phyloP scores from a whole-genome alignment of 257 asterid genomes.

The Marsdenia floribunda region DNA sequence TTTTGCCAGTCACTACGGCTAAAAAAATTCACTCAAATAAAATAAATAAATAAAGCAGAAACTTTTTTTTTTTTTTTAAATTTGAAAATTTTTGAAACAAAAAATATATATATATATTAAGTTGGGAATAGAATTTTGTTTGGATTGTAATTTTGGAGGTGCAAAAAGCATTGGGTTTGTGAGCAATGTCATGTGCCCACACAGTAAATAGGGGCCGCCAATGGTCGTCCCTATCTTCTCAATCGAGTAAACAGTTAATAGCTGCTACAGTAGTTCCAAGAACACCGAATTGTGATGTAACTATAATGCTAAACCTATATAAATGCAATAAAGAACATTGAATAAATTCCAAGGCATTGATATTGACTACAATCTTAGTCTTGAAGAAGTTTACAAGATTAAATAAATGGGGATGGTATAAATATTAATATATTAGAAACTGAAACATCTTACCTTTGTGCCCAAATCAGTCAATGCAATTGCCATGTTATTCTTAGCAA shows the following conservation, averaged over 20 bases:
- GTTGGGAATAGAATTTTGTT: too few relatives aligned
- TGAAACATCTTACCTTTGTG: slow-evolving; percentile 61
- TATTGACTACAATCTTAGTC: not conserved
- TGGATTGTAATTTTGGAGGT: too few relatives aligned
- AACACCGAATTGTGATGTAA: not conserved
- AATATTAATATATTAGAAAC: slow-evolving; percentile 4
- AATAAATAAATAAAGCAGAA: too few relatives aligned
- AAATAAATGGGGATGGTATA: slow-evolving; percentile 9
- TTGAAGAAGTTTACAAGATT: slow-evolving; percentile 14
- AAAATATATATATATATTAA: too few relatives aligned
- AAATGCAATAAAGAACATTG: not conserved
- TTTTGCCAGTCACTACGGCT: too few relatives aligned
- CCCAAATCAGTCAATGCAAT: slow-evolving; percentile 98
- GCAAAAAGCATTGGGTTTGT: too few relatives aligned
- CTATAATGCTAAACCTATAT: not conserved
- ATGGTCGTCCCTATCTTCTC: not conserved
- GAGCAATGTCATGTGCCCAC: too few relatives aligned
- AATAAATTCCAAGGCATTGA: not conserved
- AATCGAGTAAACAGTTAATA: not conserved
- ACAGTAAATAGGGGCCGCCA: too few relatives aligned
- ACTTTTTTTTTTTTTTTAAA: too few relatives aligned
- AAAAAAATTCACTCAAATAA: too few relatives aligned
- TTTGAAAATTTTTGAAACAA: too few relatives aligned
- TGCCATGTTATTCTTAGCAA: slow-evolving; percentile 98
- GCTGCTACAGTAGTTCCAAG: not conserved